phyloP scores from a whole-genome alignment of 805 yeast species.

The Peterozyma xylosa region DNA sequence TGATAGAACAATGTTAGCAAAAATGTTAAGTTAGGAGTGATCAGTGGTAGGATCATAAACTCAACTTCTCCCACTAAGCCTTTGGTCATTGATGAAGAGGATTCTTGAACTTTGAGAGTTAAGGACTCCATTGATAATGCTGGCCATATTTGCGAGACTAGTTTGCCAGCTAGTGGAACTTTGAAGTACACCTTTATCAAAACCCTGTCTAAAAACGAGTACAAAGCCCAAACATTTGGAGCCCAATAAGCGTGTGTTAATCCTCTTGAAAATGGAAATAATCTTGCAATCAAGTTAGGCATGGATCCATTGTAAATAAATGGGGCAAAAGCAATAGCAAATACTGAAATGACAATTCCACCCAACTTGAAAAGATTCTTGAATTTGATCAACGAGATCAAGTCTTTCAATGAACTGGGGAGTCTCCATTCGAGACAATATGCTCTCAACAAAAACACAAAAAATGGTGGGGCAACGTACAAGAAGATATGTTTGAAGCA shows the following conservation, averaged over 20 bases:
- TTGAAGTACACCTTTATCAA: conserved; percentile 38
- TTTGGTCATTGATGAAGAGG: conserved; percentile 38
- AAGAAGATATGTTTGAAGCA: conserved; percentile 94
- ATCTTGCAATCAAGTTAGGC: conserved; percentile 56
- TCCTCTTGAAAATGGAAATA: conserved; percentile 93
- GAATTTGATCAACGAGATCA: conserved; percentile 41
- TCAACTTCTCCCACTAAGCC: conserved; percentile 91
- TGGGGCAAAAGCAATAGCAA: conserved; percentile 70
- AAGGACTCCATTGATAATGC: conserved; percentile 11
- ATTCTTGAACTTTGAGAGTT: not conserved
- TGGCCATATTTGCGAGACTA: conserved; percentile 27
- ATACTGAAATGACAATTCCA: conserved; percentile 50
- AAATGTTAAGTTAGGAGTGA: conserved; percentile 73
- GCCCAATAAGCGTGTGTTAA: conserved; percentile 99
- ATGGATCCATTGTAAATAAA: conserved; percentile 55
- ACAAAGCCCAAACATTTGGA: conserved; percentile 94
- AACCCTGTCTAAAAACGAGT: conserved; percentile 73
- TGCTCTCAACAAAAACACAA: conserved; percentile 65
- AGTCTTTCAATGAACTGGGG: conserved; percentile 16
- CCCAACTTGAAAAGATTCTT: conserved; percentile 54
- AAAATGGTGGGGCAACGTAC: conserved; percentile 91
- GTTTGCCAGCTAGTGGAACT: conserved; percentile 35
- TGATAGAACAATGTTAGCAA: conserved; percentile 81
- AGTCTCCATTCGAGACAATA: conserved; percentile 51
- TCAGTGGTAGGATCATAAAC: conserved; percentile 73